Evolutionary conservation across 345 rosid genomes (phyloP), one percentile per base, ranked within the genome.

Genomic region (Viola odorata): DNA sequence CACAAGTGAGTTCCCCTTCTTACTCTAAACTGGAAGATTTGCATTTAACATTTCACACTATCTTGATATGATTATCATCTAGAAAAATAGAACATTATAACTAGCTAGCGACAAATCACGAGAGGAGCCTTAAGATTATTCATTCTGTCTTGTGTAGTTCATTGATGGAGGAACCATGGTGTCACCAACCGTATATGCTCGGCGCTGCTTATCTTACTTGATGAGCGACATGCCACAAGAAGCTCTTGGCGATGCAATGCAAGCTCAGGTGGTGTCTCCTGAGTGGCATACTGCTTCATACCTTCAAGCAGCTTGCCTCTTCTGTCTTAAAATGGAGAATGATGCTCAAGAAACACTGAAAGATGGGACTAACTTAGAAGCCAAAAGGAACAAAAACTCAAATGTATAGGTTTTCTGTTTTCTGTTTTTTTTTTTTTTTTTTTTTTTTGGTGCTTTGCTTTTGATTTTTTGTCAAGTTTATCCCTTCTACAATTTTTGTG

Each of bases 201-300:
- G 96, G 56, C 85, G 96, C 45, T 81, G 97, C 81, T 77, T 94
- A 48, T 86, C 86, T 49, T 85, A 88, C 80, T 62, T 94, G 79
- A 85, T 84, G 78, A 84, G 51, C 9, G 87, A 84, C 45, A 81
- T 80, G 96, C 74, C 82, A 55, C 81, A 82, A 32, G 86, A 86
- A 72, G 99, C 97, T 51, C 83, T 90, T 12, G 87, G 90, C 37
- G 97, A 94, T 63, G 96, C 97, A 0, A 84, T 83, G 91, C 97
- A 86, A 70, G 90, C 97, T 12, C 95, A 83, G 64, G 90, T 72
- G 37, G 70, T 82, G 36, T 87, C 99, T 39, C 96, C 97, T 0
- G 95, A 86, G 58, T 90, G 83, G 92, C 80, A 88, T 16, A 82
- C 84, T 14, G 92, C 96, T 39, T 76, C 85, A 23, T 90, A 94